Conservation (phyloP, 208 protist genomes). For the Phytomonas sp. region DNA sequence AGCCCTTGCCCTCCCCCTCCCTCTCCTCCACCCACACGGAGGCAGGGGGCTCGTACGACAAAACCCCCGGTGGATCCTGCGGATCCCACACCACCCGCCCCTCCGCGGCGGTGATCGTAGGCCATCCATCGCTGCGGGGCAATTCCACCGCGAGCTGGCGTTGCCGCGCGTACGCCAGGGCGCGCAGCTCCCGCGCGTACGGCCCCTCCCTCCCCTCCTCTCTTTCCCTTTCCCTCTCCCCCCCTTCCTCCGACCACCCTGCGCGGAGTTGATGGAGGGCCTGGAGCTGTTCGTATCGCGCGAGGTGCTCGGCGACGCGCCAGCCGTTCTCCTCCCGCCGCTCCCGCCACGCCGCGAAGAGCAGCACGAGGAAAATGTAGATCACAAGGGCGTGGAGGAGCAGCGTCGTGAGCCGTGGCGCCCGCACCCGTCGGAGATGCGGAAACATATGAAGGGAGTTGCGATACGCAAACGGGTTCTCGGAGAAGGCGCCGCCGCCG, state of each 20-base stretch:
- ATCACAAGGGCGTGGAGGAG: slow-evolving; percentile 49
- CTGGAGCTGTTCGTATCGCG: slow-evolving; percentile 65
- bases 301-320: slow-evolving; percentile 65
- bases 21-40: slow-evolving; percentile 30
- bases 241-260: slow-evolving; percentile 56
- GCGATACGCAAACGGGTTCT: slow-evolving; percentile 49
- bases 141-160: slow-evolving; percentile 17
- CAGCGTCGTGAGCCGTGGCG: slow-evolving; percentile 31
- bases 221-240: slow-evolving; percentile 8
- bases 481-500: slow-evolving; percentile 15
- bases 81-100: slow-evolving; percentile 48
- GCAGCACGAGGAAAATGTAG: slow-evolving; percentile 41
- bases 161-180: slow-evolving; percentile 55
- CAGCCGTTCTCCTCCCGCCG: slow-evolving; percentile 70
- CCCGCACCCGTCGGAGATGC: slow-evolving; percentile 34
- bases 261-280: slow-evolving; percentile 66
- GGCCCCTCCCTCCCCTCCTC: not conserved
- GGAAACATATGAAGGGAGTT: slow-evolving; percentile 51
- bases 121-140: slow-evolving; percentile 42
- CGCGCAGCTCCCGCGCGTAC: slow-evolving; percentile 24
- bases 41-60: slow-evolving; percentile 60
- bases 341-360: slow-evolving; percentile 60
- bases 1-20: slow-evolving; percentile 36
- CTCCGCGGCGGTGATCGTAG: slow-evolving; percentile 39
- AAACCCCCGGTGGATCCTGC: slow-evolving; percentile 52